Base-by-base conservation (phyloP, 2,329 filamentous ascomycete genomes). In the Ophiostoma himal-ulmi region DNA sequence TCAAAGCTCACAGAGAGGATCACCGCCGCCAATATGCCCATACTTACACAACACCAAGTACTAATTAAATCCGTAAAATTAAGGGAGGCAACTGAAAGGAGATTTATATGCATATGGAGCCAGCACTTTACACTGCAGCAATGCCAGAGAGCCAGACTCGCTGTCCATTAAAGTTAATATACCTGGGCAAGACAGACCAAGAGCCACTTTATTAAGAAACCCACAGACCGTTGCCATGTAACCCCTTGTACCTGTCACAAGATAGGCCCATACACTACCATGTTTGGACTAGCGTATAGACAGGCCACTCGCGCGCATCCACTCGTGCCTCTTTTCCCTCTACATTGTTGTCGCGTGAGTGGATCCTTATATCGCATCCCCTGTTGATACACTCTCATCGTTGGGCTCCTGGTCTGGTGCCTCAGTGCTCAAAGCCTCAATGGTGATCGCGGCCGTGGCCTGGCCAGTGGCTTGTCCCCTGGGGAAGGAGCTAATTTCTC, bases 311-410 rank as follows among this genome's bases (percentile, higher is more conserved):
- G 62, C 62, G n/a, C 62, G 17, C 22, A 30, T 62, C 57, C 57
- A 62, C 26, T 62, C 57, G 3, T 26, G 57, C 22, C 57, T 30
- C 57, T 62, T 39, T 39, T 22, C 8, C 57, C 62, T 65, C 36
- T 37, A 62, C 67, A 60, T 66, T 67, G 39, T 71, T 71, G 64
- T 71, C 68, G 68, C 70, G 70, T 52, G 64, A 60, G 70, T 71
- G 70, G 70, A 64, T 68, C 70, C 44, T 68, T 69, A 68, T 70
- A 67, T 71, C 34, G 6, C 41, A 41, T 68, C 65, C 54, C 67
- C 68, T 41, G n/a, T 70, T 65, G 62, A 37, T 65, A 65, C 30
- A 30, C 62, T 39, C 62, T 39, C 62, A 8, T 65, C 62, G 62
- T 65, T 64, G 60, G 30, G 30, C 34, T 36, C 60, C 60, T 64